phyloP scores from a whole-genome alignment of 495 filamentous ascomycete genomes.

The Mycothermus thermophilus region DNA sequence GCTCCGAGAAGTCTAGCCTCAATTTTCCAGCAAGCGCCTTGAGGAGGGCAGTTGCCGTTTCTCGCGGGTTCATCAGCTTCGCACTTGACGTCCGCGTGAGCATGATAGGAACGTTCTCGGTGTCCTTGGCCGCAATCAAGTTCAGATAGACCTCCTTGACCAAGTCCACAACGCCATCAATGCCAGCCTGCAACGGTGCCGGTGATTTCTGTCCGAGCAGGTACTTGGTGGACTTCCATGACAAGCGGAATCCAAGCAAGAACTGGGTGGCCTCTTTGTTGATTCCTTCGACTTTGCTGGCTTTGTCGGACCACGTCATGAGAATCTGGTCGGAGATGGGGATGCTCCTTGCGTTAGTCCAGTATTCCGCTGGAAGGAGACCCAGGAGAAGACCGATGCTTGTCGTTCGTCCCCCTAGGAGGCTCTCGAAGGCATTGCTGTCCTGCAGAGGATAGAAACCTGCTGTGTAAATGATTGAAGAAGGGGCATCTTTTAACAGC shows the following conservation, averaged over 20 bases:
- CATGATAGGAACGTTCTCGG: too few species aligned
- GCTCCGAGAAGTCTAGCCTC: too few species aligned
- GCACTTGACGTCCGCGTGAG: too few species aligned
- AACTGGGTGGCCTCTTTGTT: conserved; percentile 1
- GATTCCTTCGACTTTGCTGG: too few species aligned
- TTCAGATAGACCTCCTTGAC: conserved; percentile 9
- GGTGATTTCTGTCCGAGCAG: conserved; percentile 5
- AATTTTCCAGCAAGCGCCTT: too few species aligned
- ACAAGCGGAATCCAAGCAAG: conserved; percentile 12
- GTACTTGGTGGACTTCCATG: conserved; percentile 15
- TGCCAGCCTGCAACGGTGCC: conserved; percentile 4
- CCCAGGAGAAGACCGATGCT: conserved; percentile 35
- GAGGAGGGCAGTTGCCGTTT: too few species aligned
- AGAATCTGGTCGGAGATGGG: conserved; percentile 20
- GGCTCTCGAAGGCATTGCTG: conserved; percentile 13
- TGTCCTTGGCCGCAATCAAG: conserved; percentile 14
- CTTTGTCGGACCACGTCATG: background rate
- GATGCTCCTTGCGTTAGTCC: conserved; percentile 30
- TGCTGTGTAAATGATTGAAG: conserved; percentile 36
- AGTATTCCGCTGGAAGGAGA: conserved; percentile 34
- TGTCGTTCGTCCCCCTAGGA: conserved; percentile 31
- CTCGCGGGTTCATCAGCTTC: too few species aligned
- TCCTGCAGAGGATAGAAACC: conserved; percentile 12
- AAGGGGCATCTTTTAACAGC: conserved; percentile 25
- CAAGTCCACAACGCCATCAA: conserved; percentile 4